phyloP scores from a whole-genome alignment of 345 rosid genomes.

The Hypericum androsaemum region DNA sequence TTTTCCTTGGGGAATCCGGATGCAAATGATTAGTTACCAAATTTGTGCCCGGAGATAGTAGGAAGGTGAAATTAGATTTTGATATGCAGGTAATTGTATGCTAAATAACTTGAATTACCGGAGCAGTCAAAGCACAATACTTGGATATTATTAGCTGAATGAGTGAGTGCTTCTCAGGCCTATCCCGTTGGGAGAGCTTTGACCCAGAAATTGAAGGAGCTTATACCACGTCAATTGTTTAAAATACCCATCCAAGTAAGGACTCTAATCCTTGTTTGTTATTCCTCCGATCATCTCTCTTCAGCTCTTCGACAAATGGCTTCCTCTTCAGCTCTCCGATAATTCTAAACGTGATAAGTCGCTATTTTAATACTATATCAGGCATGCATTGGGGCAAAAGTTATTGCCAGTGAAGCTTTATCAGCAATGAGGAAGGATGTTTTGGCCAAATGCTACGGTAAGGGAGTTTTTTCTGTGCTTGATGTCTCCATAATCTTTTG shows the following conservation, averaged over 20 bases:
- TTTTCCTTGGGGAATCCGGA: too few species aligned
- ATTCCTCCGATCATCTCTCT: too few species aligned
- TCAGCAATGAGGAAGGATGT: conserved; percentile 97
- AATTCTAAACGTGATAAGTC: not conserved
- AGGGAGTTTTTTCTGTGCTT: conserved; percentile 1
- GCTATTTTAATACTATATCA: conserved; percentile 16
- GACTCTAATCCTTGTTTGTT: not conserved
- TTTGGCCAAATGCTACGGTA: conserved; percentile 95
- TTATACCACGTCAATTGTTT: conserved; percentile 96
- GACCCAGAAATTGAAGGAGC: conserved; percentile 24
- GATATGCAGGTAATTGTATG: too few species aligned
- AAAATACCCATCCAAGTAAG: conserved; percentile 96
- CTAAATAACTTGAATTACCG: too few species aligned
- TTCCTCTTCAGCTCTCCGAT: not conserved
- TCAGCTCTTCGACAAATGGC: too few species aligned
- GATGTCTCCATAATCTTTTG: too few species aligned
- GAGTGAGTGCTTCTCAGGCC: conserved; percentile 44
- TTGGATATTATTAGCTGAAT: too few species aligned
- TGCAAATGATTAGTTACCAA: too few species aligned
- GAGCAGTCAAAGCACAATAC: too few species aligned
- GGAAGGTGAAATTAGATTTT: too few species aligned
- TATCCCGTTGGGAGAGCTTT: conserved; percentile 90
- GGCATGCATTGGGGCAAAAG: conserved; percentile 98
- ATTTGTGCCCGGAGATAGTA: too few species aligned
- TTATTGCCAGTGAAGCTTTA: conserved; percentile 85